These are phyloP conservation scores for Sisymbrium altissimum DNA, from an alignment of 345 rosid genomes.

Conservation along the genomic window DNA sequence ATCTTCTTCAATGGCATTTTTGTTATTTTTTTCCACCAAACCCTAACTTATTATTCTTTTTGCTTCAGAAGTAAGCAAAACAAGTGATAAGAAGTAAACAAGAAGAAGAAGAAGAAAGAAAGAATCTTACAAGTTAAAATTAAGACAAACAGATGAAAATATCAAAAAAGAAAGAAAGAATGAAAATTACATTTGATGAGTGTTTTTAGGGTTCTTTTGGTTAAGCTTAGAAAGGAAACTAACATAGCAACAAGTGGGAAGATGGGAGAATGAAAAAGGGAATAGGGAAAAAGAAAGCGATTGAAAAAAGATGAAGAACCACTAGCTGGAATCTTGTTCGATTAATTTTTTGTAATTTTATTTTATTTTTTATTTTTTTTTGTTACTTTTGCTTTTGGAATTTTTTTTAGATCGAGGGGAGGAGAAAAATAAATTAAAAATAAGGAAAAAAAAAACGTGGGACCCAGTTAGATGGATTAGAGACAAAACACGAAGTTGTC, in stretches of 20 bases:
- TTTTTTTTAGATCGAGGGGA: background rate
- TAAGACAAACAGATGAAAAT: background rate
- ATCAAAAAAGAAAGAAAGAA: background rate
- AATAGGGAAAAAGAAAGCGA: constrained; percentile 23
- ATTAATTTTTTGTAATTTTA: constrained; percentile 9
- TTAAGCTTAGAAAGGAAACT: background rate
- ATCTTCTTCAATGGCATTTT: constrained; percentile 40
- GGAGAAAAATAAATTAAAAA: background rate
- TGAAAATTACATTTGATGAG: background rate
- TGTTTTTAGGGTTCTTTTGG: constrained; percentile 16
- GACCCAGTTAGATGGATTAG: constrained; percentile 14
- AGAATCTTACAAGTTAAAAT: background rate
- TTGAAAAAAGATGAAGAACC: constrained; percentile 30
- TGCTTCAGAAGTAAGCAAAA: constrained; percentile 16
- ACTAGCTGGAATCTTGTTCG: constrained; percentile 34
- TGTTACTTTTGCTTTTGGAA: constrained; percentile 8
- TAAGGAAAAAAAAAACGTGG: background rate
- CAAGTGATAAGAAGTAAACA: background rate
- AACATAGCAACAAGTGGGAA: constrained; percentile 19
- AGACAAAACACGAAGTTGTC: constrained; percentile 23
- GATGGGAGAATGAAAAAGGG: background rate
- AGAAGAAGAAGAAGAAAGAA: background rate
- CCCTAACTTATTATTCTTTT: constrained; percentile 25
- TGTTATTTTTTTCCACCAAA: constrained; percentile 14
- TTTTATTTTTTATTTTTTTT: background rate